Base-by-base conservation (phyloP, 2,329 filamentous ascomycete species). In the Gnomoniopsis smithogilvyi region DNA sequence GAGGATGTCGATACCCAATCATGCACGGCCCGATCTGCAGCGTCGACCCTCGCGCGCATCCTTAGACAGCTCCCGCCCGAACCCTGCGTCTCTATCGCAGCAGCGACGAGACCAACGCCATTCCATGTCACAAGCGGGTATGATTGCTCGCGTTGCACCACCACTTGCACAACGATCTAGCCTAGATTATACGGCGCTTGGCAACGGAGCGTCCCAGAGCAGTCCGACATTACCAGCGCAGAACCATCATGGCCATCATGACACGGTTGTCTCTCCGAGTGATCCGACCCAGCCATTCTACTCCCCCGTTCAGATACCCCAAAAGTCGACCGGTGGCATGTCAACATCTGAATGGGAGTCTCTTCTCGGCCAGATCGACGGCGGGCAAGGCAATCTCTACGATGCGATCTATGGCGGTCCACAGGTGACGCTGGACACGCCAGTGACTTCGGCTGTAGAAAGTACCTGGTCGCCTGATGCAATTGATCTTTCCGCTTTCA, bases 371-470 rank as follows among this genome's bases (percentile, higher is more conserved):
- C 88, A 88, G 22, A 86, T 96, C 70, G 92, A 96, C 66, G 87
- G 87, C 38, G 91, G 91, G 0, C 83, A 88, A 64, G 85, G 87
- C 56, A 96, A 94, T 68, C 88, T 96, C n/a, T 95, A 91, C 72
- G 88, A 92, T 68, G 88, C 87, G 45, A 91, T 92, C 57, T 92
- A 92, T 65, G 90, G 89, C 41, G 89, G 89, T 0, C 80, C 82
- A 11, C 79, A 78, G 49, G 73, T 77, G 62, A 75, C 74, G 3
- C 70, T 80, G 34, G 73, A 79, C 12, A 73, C 79, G 19, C 68
- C 77, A 0, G 75, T 73, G n/a, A 66, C 72, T 1, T 70, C 74
- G 26, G 67, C 70, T 15, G 62, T 63, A 19, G 47, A 57, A 54
- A 30, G 63, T 41, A 72, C 70, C 21, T 86, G 83, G 84, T 81